Base-by-base conservation (phyloP, 495 filamentous ascomycete species). In the Polyplosphaeria fusca region DNA sequence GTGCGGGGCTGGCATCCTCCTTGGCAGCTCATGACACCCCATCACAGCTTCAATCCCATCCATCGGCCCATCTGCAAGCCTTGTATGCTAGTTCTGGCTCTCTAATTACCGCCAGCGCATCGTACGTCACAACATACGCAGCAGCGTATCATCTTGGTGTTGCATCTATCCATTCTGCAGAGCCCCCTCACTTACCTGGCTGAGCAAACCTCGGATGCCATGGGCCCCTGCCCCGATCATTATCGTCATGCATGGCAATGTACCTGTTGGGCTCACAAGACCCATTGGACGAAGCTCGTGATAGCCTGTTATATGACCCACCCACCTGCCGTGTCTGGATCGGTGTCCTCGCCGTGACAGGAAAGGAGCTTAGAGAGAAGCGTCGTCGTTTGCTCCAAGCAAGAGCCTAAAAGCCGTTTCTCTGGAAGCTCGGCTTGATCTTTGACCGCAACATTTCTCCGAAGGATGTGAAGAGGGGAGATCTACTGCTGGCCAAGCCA, bases 221-320 rank as follows among this genome's bases (percentile, higher is more conserved):
- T n/a, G n/a, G 28, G 12, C 41, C 48, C 56, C 45, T 55, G 58
- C 26, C 51, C 43, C 51, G 35, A 50, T 32, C 32, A 27, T 61
- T 61, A 26, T 55, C 50, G 58, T 28, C 58, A 52, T 58, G 46
- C 55, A 58, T 58, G 37, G 18, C 46, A 35, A 37, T 13, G 30
- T 23, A n/a, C 32, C 28, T 25, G 19, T 24, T 40, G 37, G 9
- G 43, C n/a, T 24, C 45, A 40, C 43, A 37, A 12, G 24, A 4
- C 12, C 27, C 14, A 42, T 18, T 13, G 16, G n/a, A 7, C 19
- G 19, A 7, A 27, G 13, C 43, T 46, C 26, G 43, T 46, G 43
- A 46, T 18, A 23, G 18, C 12, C 43, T 5, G 18, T 9, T 23
- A 23, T 46, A 4, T 19, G 5, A 7, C 11, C 19, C 39, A 13